Base-by-base conservation (phyloP, 2,329 filamentous ascomycete species). In the Aureobasidium mangrovei region DNA sequence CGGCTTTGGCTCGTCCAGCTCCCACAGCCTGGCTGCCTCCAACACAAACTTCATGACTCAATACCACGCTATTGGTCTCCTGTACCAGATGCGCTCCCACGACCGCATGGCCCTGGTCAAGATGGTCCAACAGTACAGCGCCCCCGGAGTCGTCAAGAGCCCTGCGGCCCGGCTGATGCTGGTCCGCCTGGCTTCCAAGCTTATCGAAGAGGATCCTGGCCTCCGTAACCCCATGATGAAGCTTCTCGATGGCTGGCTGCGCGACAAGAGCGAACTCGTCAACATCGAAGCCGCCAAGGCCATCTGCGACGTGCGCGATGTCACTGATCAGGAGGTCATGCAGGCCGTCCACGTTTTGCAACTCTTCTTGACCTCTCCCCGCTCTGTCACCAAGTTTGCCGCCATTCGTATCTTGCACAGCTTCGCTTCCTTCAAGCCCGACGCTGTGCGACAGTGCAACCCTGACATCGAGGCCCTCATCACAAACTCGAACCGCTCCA, bases 51-150 rank as follows among this genome's bases (percentile, higher is more conserved):
- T 88, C 67, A 97, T 97, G 90, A 87, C 89, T 56, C 93, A 98
- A 71, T 98, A 98, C 72, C 93, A 98, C 71, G 93, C 93, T 60
- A 95, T 98, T 74, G 93, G 93, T 60, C 81, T 98, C 53, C 74
- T 98, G 42, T 98, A 97, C 71, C 91, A 97, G 74, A 97, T 97
- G 89, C 86, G 93, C 66, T 86, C 86, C 65, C 91, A 96, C 70
- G 93, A 98, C 71, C 84, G 93, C 64, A 98, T 98, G 93, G 91
- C 93, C 26, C 75, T 98, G 63, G 91, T 97, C 58, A 98, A 98
- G 80, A 97, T 98, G 93, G 91, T 98, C n/a, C 93, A 98, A 75
- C 93, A 98, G 71, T 97, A 96, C 69, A 90, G 90, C 51, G 85
- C 85, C 52, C 82, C 90, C 12, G 93, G 93, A 56, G 89, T 89